phyloP scores from a whole-genome alignment of 169 alveolate species.

The Cryptosporidium canis region DNA sequence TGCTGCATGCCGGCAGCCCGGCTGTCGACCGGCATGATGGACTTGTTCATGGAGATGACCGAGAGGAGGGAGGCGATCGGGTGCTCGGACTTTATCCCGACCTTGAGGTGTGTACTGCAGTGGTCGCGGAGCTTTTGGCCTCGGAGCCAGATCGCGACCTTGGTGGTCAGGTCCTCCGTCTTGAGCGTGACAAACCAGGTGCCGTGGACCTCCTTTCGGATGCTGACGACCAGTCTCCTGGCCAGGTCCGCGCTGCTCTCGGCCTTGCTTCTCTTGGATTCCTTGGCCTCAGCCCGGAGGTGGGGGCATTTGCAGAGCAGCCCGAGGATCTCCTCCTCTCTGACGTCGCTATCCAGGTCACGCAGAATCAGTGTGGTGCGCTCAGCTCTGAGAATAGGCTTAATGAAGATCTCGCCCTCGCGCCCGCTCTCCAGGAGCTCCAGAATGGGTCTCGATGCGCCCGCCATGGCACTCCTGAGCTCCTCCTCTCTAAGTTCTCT shows the following conservation, averaged over 20 bases:
- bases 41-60: neutral
- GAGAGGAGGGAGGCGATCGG: slow-evolving; percentile 42
- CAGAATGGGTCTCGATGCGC: neutral
- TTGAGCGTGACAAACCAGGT: slow-evolving; percentile 61
- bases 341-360: slow-evolving; percentile 15
- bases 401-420: slow-evolving; percentile 18
- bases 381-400: slow-evolving; percentile 24
- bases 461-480: neutral
- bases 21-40: neutral
- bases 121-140: slow-evolving; percentile 11
- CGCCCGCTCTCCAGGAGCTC: neutral
- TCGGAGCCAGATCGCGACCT: slow-evolving; percentile 60
- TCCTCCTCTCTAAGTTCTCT: neutral
- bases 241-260: neutral
- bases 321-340: slow-evolving; percentile 10
- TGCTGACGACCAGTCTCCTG: neutral
- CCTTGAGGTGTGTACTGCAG: neutral
- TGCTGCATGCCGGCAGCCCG: neutral
- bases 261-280: neutral
- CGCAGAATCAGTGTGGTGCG: slow-evolving; percentile 58
- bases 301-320: slow-evolving; percentile 36
- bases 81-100: slow-evolving; percentile 64
- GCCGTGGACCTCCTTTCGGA: slow-evolving; percentile 47
- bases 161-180: slow-evolving; percentile 36
- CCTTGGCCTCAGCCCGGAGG: neutral